Evolutionary conservation across 805 yeast genomes (phyloP).

Genomic region (Saturnispora diversa): DNA sequence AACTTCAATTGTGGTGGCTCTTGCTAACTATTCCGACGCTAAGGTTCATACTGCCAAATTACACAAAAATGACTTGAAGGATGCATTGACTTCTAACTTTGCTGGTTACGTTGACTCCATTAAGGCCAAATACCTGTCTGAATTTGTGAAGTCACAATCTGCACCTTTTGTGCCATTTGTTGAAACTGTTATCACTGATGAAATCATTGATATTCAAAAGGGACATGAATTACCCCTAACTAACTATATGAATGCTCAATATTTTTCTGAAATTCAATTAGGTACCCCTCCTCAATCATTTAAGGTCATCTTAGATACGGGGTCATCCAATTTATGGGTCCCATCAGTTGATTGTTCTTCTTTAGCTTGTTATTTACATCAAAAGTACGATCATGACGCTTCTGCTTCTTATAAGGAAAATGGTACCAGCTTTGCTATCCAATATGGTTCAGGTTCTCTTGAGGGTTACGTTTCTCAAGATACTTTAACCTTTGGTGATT

Average conservation of each 20-base stretch:
- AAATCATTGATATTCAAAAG: conserved; percentile 22
- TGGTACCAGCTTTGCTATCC: conserved; percentile 78
- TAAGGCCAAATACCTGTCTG: conserved; percentile 39
- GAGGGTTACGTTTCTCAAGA: conserved; percentile 92
- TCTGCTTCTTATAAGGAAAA: conserved; percentile 83
- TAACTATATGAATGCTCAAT: conserved; percentile 93
- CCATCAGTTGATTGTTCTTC: conserved; percentile 86
- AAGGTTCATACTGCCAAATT: conserved; percentile 41
- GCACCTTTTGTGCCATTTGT: conserved; percentile 39
- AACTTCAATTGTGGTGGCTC: conserved; percentile 28
- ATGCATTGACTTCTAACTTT: conserved; percentile 39
- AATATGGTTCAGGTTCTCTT: conserved; percentile 88
- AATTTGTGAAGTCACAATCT: conserved; percentile 13
- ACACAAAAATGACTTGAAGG: conserved; percentile 40
- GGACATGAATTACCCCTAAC: conserved; percentile 78
- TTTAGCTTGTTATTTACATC: conserved; percentile 89
- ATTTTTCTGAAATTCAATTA: conserved; percentile 79
- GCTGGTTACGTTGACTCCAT: conserved; percentile 41
- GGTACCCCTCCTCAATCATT: conserved; percentile 94
- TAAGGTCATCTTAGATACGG: conserved; percentile 93
- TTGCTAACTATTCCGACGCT: conserved; percentile 30
- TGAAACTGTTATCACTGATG: conserved; percentile 13
- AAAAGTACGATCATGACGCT: conserved; percentile 76
- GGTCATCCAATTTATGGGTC: conserved; percentile 95
- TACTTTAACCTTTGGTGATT: conserved; percentile 69